Conservation (phyloP, 306 rosid species). For the Rubus idaeus region DNA sequence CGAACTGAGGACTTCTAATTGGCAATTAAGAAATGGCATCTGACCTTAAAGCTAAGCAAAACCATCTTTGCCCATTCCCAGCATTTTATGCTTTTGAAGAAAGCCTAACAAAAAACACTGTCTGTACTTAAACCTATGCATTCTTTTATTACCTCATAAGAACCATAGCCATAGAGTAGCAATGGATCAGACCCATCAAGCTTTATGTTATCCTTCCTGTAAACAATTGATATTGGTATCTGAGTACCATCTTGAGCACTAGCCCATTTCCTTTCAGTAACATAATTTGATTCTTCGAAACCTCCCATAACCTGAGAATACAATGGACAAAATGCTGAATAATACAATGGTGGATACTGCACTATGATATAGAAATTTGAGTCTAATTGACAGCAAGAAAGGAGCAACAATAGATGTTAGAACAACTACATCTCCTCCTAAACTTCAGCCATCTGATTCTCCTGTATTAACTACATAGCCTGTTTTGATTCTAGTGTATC, state of each 20-base stretch:
- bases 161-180: slow-evolving; percentile 92
- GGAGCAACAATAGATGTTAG: neutral
- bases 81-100: too few relatives aligned
- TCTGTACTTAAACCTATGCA: neutral
- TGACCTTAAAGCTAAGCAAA: too few relatives aligned
- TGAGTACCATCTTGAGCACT: slow-evolving; percentile 68
- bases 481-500: too few relatives aligned
- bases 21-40: too few relatives aligned
- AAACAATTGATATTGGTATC: slow-evolving; percentile 86
- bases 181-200: slow-evolving; percentile 91
- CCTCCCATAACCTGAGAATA: slow-evolving; percentile 78
- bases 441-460: too few relatives aligned
- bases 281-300: slow-evolving; percentile 69
- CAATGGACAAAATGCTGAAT: neutral
- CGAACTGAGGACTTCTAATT: too few relatives aligned
- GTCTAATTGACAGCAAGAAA: neutral
- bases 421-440: too few relatives aligned
- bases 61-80: too few relatives aligned
- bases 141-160: slow-evolving; percentile 73
- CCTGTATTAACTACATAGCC: too few relatives aligned
- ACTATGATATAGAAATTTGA: slow-evolving; percentile 2
- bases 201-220: slow-evolving; percentile 71
- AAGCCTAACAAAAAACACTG: neutral
- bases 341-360: neutral
- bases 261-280: slow-evolving; percentile 91